Base-by-base conservation (phyloP, 2,329 filamentous ascomycete species). In the Xylariales sp. region DNA sequence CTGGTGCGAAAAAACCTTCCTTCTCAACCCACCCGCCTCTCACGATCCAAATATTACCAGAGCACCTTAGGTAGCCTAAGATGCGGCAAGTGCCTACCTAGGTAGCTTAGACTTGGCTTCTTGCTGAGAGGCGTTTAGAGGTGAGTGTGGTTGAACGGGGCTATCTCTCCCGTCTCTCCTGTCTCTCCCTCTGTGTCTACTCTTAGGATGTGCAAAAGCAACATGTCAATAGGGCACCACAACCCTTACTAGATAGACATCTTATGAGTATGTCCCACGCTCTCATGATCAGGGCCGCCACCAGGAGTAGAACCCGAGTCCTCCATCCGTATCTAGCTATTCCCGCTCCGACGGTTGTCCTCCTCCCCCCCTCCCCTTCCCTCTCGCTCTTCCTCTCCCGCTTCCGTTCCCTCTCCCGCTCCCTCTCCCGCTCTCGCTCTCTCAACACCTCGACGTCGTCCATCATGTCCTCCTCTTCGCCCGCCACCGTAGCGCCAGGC, bases 361-460 rank as follows among this genome's bases (percentile, higher is more conserved):
- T 28, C 23, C 18, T 28, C 34, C 30, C 61, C 55, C 46, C 18
- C 45, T 57, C 12, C 49, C 23, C 23, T 23, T 2, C 23, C 23
- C 23, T 23, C 23, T 23, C 23, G 23, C 23, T 2, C 23, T 23
- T 23, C 23, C 23, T 23, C 23, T 23, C 23, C 23, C 23, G 23
- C 23, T 23, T 23, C 23, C 23, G 23, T 23, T 28, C 23, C 46
- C 18, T 34, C 54, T 9, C 49, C 46, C 18, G 39, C 54, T 9
- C 49, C 23, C 18, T 28, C 34, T 30, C 61, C 55, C 46, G 18
- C 45, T 57, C 12, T 45, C 60, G 63, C 48, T 32, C 36, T 48
- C 61, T 69, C 30, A 18, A 48, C 46, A 64, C 50, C 57, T 64
- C 70, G 9, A 43, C 68, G 32, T 23, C 61, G 18, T 30, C 59